Evolutionary conservation across 1,284 basidiomycete genomes (phyloP), one percentile per base, ranked within the genome.

Genomic region (Apiotrichum gamsii): DNA sequence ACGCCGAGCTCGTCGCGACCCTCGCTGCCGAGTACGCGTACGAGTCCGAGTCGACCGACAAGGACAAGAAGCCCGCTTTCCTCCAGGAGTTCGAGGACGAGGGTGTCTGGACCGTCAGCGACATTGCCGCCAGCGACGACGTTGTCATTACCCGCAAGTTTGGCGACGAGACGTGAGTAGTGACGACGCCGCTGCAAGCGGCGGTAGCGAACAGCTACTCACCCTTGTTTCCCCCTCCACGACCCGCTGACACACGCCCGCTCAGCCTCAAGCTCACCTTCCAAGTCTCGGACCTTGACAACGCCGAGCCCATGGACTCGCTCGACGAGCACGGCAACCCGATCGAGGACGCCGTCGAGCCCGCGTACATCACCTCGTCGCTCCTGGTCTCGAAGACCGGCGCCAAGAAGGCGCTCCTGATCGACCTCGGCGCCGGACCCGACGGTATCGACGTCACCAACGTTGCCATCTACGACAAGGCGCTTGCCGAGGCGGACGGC

Each of bases 361-460:
- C 90, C 47, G 86, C 90, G 19, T 61, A 56, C 39, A 65, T 68
- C 49, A 64, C 64, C 45, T 63, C 62, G 44, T 65, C 65, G 10
- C 78, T 93, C 58, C 81, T 84, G 41, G 80, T 97, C 69, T 85
- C 86, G 58, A 97, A 97, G 51, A 40, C 54, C 8, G 58, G 51
- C n/a, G 40, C 48, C 16, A 50, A 77, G 30, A 86, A 86, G 10
- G 82, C 87, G 2, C 67, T 95, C 54, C 83, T 82, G 47, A 74
- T 93, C 51, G 90, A 94, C 64, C 79, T 89, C 53, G 76, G 85
- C 58, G 83, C 81, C 54, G 85, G 90, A 64, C 86, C 91, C 49
- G 90, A 89, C 44, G 74, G 81, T 11, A 90, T 96, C 69, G 75
- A 84, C 25, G 77, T 94, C 54, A 91, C 96, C 72, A 94, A 91